phyloP scores from a whole-genome alignment of 352 stramenopile genomes.

The Phytophthora meadii region DNA sequence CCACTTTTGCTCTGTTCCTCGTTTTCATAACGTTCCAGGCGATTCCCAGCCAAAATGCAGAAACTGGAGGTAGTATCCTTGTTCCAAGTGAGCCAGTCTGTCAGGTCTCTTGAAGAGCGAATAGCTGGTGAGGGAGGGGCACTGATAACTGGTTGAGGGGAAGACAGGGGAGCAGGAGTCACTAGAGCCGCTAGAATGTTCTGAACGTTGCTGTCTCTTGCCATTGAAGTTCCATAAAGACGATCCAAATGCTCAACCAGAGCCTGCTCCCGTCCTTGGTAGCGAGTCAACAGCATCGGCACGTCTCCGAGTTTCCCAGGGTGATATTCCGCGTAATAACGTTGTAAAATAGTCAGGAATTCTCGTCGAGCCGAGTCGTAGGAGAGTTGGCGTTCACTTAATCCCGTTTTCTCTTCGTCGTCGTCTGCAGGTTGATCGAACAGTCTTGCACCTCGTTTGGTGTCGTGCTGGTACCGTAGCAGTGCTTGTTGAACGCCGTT shows the following conservation, averaged over 20 bases:
- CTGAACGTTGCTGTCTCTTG: constrained; percentile 38
- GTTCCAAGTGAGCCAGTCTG: constrained; percentile 51
- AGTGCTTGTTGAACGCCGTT: constrained; percentile 63
- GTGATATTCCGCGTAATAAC: constrained; percentile 70
- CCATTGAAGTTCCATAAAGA: constrained; percentile 65
- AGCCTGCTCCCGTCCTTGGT: constrained; percentile 54
- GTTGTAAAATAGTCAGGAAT: constrained; percentile 48
- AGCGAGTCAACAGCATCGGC: constrained; percentile 56
- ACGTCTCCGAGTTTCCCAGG: constrained; percentile 68
- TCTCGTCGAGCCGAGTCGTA: constrained; percentile 23
- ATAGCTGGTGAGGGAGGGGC: constrained; percentile 42
- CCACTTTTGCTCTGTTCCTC: constrained; percentile 51
- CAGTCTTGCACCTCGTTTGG: constrained; percentile 23
- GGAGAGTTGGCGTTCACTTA: constrained; percentile 14
- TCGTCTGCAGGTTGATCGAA: constrained; percentile 27
- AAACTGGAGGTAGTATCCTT: constrained; percentile 35
- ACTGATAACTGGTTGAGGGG: constrained; percentile 5
- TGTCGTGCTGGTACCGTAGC: constrained; percentile 27
- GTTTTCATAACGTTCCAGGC: constrained; percentile 55
- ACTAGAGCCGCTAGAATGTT: constrained; percentile 37
- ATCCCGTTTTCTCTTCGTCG: constrained; percentile 8
- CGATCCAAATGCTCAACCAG: constrained; percentile 71
- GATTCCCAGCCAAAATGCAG: constrained; percentile 60
- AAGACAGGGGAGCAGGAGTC: neutral
- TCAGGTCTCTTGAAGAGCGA: constrained; percentile 12